A percentile compares a stretch with the other conserved stretches of the same genome.
Evolutionary conservation across 225 moss, liverwort and hornwort genomes (phyloP).

Genomic region (Straminergon stramineum): DNA sequence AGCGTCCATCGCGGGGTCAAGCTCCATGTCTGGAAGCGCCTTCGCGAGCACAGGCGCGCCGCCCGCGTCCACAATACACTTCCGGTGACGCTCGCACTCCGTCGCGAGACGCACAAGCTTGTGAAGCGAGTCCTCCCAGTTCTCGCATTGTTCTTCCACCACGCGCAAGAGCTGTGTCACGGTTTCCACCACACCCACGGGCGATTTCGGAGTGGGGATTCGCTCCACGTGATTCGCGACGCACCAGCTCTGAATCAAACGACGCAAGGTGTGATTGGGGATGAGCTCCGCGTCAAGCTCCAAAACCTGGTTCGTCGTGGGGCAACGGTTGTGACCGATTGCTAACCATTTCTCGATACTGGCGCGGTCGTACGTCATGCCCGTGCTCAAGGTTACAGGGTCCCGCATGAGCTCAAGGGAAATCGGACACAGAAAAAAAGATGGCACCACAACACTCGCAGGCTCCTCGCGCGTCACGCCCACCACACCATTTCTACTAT

Average conservation of each 20-base stretch:
- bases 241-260: conserved; percentile 87
- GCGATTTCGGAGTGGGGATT: conserved; percentile 51
- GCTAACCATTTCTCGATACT: conserved; percentile 88
- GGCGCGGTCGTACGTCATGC: conserved; percentile 81
- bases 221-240: conserved; percentile 57
- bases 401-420: conserved; percentile 87
- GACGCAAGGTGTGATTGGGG: conserved; percentile 76
- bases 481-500: neutral
- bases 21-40: neutral
- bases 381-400: conserved; percentile 83
- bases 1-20: conserved; percentile 17
- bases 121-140: neutral
- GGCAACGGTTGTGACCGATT: conserved; percentile 73
- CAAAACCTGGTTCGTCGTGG: conserved; percentile 71
- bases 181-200: conserved; percentile 14
- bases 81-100: conserved; percentile 59
- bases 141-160: neutral
- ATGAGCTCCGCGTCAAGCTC: conserved; percentile 40
- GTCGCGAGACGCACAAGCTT: conserved; percentile 38
- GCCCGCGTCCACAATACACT: conserved; percentile 36
- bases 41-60: conserved; percentile 33
- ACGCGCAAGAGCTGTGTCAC: conserved; percentile 23
- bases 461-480: neutral
- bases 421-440: conserved; percentile 81
- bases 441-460: conserved; percentile 23